phyloP scores from a whole-genome alignment of 1,284 basidiomycete species.

The Microbotryomycetes sp. region DNA sequence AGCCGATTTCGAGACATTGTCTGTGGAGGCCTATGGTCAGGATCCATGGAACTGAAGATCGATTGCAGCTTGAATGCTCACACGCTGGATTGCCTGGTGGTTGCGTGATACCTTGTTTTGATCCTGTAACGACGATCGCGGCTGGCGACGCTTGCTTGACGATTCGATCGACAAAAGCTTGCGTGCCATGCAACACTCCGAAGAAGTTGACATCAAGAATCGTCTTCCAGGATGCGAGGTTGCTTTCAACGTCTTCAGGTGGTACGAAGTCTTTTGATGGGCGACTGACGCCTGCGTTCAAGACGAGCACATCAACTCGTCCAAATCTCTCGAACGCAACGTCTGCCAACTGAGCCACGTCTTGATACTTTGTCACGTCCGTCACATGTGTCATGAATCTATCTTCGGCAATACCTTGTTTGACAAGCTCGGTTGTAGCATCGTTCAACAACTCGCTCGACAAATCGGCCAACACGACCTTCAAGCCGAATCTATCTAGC shows the following conservation, averaged over 20 bases:
- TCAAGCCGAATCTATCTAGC: slow-evolving; percentile 13
- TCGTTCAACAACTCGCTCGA: slow-evolving; percentile 7
- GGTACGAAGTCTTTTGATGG: slow-evolving; percentile 13
- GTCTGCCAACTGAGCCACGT: slow-evolving; percentile 23
- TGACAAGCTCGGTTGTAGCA: slow-evolving; percentile 1
- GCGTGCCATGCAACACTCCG: slow-evolving; percentile 34
- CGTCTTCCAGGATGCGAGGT: slow-evolving; percentile 25
- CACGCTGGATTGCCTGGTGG: slow-evolving; percentile 36
- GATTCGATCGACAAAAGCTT: slow-evolving; percentile 33
- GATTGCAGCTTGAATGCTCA: too few relatives aligned
- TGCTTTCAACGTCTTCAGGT: slow-evolving; percentile 11
- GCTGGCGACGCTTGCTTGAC: slow-evolving; percentile 30
- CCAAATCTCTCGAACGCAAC: slow-evolving; percentile 20
- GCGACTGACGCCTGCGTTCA: slow-evolving; percentile 31
- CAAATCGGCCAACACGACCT: slow-evolving; percentile 31
- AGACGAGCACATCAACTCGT: slow-evolving; percentile 31
- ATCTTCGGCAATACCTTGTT: slow-evolving; percentile 11
- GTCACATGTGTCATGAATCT: slow-evolving; percentile 14
- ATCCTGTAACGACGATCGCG: slow-evolving; percentile 34
- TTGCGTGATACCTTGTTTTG: slow-evolving; percentile 36
- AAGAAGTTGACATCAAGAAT: slow-evolving; percentile 32
- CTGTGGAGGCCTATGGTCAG: not conserved
- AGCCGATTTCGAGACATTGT: slow-evolving; percentile 18
- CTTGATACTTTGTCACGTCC: slow-evolving; percentile 25
- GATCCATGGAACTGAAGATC: too few relatives aligned